Conservation (phyloP, 306 rosid genomes). For the Begonia loranthoides region DNA sequence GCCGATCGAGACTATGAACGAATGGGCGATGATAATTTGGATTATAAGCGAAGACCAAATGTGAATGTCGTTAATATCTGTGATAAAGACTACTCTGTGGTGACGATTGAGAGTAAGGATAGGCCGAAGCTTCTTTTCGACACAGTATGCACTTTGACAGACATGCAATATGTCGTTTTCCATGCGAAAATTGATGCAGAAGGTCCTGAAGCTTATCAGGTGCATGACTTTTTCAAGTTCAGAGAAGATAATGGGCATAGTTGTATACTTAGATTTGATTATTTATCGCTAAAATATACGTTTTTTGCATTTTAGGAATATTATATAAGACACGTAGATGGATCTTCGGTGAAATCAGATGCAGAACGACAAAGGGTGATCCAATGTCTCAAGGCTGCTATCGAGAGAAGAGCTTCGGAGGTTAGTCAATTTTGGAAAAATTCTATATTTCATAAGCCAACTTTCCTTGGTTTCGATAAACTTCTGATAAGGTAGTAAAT, state of each 20-base stretch:
- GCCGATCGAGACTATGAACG: conserved; percentile 85
- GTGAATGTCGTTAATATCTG: conserved; percentile 72
- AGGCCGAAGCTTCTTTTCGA: conserved; percentile 93
- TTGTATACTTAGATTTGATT: too few species aligned
- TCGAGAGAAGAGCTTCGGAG: conserved; percentile 89
- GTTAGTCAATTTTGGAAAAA: conserved; percentile 16
- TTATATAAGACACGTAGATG: conserved; percentile 78
- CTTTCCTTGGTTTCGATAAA: too few species aligned
- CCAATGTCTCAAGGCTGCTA: conserved; percentile 91
- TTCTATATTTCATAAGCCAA: too few species aligned
- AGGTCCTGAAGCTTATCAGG: conserved; percentile 92
- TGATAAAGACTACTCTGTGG: conserved; percentile 79
- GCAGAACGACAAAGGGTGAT: conserved; percentile 95
- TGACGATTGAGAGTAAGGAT: conserved; percentile 64
- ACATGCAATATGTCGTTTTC: conserved; percentile 90
- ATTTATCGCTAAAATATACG: too few species aligned
- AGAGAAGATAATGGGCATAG: too few species aligned
- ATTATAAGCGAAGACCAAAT: conserved; percentile 60
- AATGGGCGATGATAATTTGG: conserved; percentile 21
- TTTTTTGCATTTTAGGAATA: conserved; percentile 51
- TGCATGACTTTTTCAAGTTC: conserved; percentile 7
- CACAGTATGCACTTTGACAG: conserved; percentile 88
- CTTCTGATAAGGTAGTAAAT: too few species aligned
- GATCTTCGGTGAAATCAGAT: conserved; percentile 95
- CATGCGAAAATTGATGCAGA: conserved; percentile 80